A percentile compares a stretch with the other conserved stretches of the same genome.
These are phyloP conservation scores for Penicillium mononematosum DNA, from an alignment of 495 filamentous ascomycete species.

Conservation along the genomic window DNA sequence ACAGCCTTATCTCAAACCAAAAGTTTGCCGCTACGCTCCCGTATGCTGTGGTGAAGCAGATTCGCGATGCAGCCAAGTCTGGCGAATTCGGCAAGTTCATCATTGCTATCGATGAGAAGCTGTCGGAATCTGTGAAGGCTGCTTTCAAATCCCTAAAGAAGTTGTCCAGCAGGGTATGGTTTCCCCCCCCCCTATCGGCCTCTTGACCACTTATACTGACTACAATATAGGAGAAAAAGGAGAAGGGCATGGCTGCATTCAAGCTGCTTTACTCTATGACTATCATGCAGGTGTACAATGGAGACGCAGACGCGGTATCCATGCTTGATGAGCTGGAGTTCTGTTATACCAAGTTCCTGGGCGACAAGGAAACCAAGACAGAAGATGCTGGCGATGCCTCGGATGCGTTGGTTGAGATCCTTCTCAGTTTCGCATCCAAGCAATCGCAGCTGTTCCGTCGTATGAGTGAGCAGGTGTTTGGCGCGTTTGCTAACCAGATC, in stretches of 20 bases:
- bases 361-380: constrained; percentile 44
- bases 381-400: constrained; percentile 61
- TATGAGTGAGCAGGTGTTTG: constrained; percentile 83
- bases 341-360: constrained; percentile 64
- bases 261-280: constrained; percentile 82
- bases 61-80: constrained; percentile 45
- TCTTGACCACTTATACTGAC: constrained; percentile 9
- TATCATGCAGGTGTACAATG: constrained; percentile 84
- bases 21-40: constrained; percentile 51
- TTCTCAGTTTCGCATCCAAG: constrained; percentile 84
- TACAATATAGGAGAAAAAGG: constrained; percentile 36
- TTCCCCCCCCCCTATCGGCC: neutral
- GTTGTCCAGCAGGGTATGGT: constrained; percentile 58
- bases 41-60: constrained; percentile 52
- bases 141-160: constrained; percentile 67
- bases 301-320: constrained; percentile 75
- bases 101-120: constrained; percentile 60
- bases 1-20: constrained; percentile 64
- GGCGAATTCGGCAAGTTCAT: constrained; percentile 49
- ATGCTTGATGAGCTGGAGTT: constrained; percentile 72
- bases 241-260: constrained; percentile 56
- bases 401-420: constrained; percentile 78
- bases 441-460: constrained; percentile 81
- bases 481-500: constrained; percentile 68
- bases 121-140: constrained; percentile 55